Evolutionary conservation across 257 asterid species (phyloP).

Genomic region (Jacaranda copaia): DNA sequence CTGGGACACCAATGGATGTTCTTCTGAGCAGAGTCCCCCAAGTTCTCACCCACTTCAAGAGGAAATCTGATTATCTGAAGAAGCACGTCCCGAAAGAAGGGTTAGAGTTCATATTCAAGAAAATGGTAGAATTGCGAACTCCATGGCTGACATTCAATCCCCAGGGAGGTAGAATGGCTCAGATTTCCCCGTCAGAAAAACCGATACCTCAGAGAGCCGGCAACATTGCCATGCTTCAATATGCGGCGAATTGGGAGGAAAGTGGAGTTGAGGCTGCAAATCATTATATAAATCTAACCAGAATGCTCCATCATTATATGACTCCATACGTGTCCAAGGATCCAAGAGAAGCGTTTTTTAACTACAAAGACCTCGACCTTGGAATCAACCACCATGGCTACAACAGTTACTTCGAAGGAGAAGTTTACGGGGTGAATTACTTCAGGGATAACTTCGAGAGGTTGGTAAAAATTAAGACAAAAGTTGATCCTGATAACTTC

Average conservation of each 20-base stretch:
- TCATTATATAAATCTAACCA: slow-evolving; percentile 16
- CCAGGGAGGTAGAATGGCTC: slow-evolving; percentile 50
- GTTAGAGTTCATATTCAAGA: slow-evolving; percentile 35
- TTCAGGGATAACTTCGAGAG: slow-evolving; percentile 46
- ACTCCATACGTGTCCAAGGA: slow-evolving; percentile 45
- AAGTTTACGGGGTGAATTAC: slow-evolving; percentile 46
- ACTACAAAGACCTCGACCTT: slow-evolving; percentile 56
- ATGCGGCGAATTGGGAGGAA: slow-evolving; percentile 44
- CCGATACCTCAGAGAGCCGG: slow-evolving; percentile 60
- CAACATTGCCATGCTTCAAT: slow-evolving; percentile 51
- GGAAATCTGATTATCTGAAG: slow-evolving; percentile 50
- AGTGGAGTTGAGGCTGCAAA: slow-evolving; percentile 32
- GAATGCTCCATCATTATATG: slow-evolving; percentile 11
- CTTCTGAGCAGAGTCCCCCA: slow-evolving; percentile 28
- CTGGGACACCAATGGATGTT: slow-evolving; percentile 16
- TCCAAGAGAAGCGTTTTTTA: slow-evolving; percentile 54
- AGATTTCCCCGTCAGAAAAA: slow-evolving; percentile 35
- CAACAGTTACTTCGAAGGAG: slow-evolving; percentile 43
- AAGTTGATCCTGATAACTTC: slow-evolving; percentile 45
- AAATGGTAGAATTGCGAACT: slow-evolving; percentile 37
- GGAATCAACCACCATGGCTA: slow-evolving; percentile 37
- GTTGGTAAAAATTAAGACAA: slow-evolving; percentile 43
- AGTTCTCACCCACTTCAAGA: slow-evolving; percentile 37
- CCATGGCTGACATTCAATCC: slow-evolving; percentile 37
- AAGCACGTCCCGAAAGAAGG: slow-evolving; percentile 33